Percentiles rank a stretch among this genome's conserved stretches.
Evolutionary conservation across 106 monocot species (phyloP).

Genomic region (Platanthera zijinensis): DNA sequence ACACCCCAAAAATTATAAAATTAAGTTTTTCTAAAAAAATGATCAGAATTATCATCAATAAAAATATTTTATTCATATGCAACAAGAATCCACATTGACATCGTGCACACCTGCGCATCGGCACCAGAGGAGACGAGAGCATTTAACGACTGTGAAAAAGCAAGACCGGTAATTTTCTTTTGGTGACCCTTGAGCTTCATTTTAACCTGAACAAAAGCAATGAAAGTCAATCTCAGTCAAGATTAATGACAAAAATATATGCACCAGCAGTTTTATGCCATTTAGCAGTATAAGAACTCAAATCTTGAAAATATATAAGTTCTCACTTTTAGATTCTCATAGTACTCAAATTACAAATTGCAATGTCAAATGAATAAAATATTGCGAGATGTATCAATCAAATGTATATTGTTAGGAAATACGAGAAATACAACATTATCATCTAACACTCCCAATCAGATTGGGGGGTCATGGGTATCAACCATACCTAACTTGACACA

Average conservation of each 20-base stretch:
- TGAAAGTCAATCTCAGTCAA: not conserved
- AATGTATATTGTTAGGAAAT: not conserved
- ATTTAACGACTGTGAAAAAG: slow-evolving; percentile 85
- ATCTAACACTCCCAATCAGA: too few relatives aligned
- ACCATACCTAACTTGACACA: too few relatives aligned
- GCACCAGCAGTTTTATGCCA: not conserved
- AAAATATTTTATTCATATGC: not conserved
- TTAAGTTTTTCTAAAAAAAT: not conserved
- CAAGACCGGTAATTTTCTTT: slow-evolving; percentile 44
- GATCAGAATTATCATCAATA: not conserved
- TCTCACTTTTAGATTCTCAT: not conserved
- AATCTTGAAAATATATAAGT: not conserved
- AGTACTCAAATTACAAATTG: not conserved
- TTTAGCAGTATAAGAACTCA: too few relatives aligned
- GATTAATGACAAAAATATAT: not conserved
- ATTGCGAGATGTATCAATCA: not conserved
- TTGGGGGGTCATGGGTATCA: too few relatives aligned
- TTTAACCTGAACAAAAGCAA: slow-evolving; percentile 51
- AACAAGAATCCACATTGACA: not conserved
- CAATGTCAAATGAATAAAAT: not conserved
- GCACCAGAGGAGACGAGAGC: slow-evolving; percentile 88
- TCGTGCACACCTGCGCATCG: slow-evolving; percentile 73
- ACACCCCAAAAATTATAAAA: not conserved
- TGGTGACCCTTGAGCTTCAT: slow-evolving; percentile 84
- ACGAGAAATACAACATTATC: too few relatives aligned